These are phyloP conservation scores for Ambrosia hybrid DNA, from an alignment of 140 eudicot genomes.

Conservation along the genomic window DNA sequence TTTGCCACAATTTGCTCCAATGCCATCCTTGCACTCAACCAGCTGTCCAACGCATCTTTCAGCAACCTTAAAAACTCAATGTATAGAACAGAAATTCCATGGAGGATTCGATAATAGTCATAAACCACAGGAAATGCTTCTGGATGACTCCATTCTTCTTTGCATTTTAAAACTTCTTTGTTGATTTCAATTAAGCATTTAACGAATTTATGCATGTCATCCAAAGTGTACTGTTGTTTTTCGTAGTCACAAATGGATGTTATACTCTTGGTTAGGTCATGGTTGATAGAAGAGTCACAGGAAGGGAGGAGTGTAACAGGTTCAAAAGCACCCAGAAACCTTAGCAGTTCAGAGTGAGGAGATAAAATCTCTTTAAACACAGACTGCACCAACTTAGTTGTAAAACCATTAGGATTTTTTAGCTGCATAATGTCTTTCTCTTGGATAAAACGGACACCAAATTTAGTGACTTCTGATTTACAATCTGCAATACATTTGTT, in stretches of 20 bases:
- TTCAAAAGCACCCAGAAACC: no score
- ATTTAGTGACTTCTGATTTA: neutral
- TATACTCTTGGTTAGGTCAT: neutral
- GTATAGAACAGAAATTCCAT: conserved; percentile 3
- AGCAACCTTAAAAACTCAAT: conserved; percentile 8
- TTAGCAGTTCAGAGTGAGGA: neutral
- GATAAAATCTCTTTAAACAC: neutral
- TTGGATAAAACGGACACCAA: conserved; percentile 19
- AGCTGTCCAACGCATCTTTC: conserved; percentile 2
- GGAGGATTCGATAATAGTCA: neutral
- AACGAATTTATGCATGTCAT: neutral
- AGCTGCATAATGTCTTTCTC: conserved; percentile 12
- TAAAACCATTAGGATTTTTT: neutral
- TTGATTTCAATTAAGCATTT: conserved; percentile 5
- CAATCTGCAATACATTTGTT: conserved; percentile 15
- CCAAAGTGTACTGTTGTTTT: neutral
- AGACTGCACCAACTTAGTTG: neutral
- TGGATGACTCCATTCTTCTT: conserved; percentile 4
- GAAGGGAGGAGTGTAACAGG: neutral
- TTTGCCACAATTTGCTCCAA: conserved; percentile 15
- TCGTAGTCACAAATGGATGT: neutral
- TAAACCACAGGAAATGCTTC: neutral
- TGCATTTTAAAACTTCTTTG: conserved; percentile 19
- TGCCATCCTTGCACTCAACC: conserved; percentile 16
- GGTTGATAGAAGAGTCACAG: neutral